Evolutionary conservation across 1,284 basidiomycete genomes (phyloP), one percentile per base, ranked within the genome.

Genomic region (Cutaneotrichosporon cavernicola): DNA sequence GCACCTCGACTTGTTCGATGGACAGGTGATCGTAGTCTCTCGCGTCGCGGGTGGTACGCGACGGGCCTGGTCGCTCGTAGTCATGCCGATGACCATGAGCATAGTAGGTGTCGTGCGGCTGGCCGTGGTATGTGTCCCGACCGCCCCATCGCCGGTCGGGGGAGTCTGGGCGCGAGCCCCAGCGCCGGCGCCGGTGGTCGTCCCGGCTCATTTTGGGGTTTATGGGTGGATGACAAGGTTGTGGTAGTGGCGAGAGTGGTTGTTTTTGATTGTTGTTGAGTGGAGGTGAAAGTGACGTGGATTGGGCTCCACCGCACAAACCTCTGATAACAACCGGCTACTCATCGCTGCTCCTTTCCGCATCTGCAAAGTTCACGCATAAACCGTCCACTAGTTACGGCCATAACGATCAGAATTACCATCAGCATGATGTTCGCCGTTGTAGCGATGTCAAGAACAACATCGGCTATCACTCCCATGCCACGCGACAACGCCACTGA

Each of bases 121-220:
- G 22, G 2, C 22, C 6, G 38, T 5, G 5, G 38, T 11, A 14
- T 11, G 26, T 26, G 26, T 26, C 26, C 26, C 26, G 26, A 26
- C 26, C 26, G 26, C 26, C 26, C 26, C 26, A 26, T 26, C 43
- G 43, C 43, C 43, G 43, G 43, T 18, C 18, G 16, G 43, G 43
- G 18, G 43, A 46, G 18, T 3, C 2, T 7, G 43, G n/a, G 43
- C 43, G 49, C 22, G 49, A 30, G 22, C 13, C 26, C 49, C 22
- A 8, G 11, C 51, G 51, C 51, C 51, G 30, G 11, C 51, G 30
- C 51, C 51, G 30, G 30, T 31, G 51, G 6, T 34, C 51, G 11
- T 53, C 51, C 51, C 51, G 16, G 51, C 30, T 53, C 51, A 53
- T 53, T 13, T 26, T 34, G 14, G 30, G 18, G 18, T n/a, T 46